Evolutionary conservation across 2,329 filamentous ascomycete species (phyloP).

Genomic region (Scedosporium minutisporum): DNA sequence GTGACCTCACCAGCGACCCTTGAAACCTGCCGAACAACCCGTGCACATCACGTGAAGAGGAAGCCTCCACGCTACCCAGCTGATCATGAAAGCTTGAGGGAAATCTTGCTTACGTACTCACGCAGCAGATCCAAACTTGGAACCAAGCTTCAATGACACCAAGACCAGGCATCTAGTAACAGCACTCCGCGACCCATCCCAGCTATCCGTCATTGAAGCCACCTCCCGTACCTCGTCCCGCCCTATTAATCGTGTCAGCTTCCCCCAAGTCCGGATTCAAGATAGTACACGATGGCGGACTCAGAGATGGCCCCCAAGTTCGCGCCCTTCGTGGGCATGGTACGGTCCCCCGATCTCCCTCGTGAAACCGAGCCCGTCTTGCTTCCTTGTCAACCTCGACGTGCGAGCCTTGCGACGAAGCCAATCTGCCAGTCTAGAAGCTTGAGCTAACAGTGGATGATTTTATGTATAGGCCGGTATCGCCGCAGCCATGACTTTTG

Average conservation of each 20-base stretch:
- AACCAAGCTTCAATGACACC: not conserved
- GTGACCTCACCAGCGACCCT: not conserved
- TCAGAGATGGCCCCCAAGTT: constrained; percentile 65
- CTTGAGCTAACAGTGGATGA: too few species aligned
- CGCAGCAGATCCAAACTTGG: not conserved
- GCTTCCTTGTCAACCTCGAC: not conserved
- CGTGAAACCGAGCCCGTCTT: too few species aligned
- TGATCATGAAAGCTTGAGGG: too few species aligned
- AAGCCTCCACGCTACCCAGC: too few species aligned
- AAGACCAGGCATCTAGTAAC: not conserved
- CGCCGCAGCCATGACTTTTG: constrained; percentile 73
- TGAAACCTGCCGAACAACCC: not conserved
- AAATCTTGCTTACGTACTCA: constrained; percentile 3
- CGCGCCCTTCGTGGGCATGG: constrained; percentile 83
- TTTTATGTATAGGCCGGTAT: constrained; percentile 54
- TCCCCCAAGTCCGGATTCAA: not conserved
- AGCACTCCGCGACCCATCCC: not conserved
- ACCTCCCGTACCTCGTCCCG: not conserved
- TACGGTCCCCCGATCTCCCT: too few species aligned
- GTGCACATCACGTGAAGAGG: not conserved
- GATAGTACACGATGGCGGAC: constrained; percentile 36
- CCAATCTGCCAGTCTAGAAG: constrained; percentile 13
- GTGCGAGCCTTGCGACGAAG: constrained; percentile 6
- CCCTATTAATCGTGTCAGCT: not conserved
- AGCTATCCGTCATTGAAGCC: not conserved